Evolutionary conservation across 2,329 filamentous ascomycete genomes (phyloP), one percentile per base, ranked within the genome.

Genomic region (Metarhizium rileyi): DNA sequence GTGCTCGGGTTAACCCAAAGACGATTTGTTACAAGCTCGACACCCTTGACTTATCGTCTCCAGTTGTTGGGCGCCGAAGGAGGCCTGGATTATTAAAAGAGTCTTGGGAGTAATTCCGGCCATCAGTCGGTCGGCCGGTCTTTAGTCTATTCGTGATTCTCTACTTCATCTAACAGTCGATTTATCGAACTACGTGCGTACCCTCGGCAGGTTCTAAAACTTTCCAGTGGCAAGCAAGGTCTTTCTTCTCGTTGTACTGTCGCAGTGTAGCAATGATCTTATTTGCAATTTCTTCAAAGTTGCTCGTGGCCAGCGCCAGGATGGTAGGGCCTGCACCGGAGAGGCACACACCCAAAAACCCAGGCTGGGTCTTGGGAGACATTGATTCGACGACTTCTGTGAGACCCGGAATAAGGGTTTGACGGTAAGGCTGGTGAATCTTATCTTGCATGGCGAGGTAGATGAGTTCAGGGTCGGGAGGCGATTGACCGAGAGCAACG

Each of bases 381-480:
- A 97, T 90, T 52, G 86, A 91, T 65, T 89, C 81, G 47, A 98
- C 81, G 48, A 98, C 91, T 64, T 95, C 86, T 16, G 87, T 86
- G 50, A 98, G 77, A 1, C 91, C 93, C 1, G 93, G 93, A 58
- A 98, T 95, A 54, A 98, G 79, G 2, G 80, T 85, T 69, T 93
- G 85, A 48, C 93, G 85, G 73, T 98, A 97, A 41, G 90, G 93
- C 69, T 98, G 93, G 71, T 98, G 93, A 53, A 98, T 82, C 70
- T 90, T 95, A 73, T 98, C 93, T 71, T 97, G 93, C 93, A 98
- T 98, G 44, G 90, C 91, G 44, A 94, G 83, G 72, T 94, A 94
- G 66, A 98, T 98, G 68, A 95, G 85, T 60, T 94, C 85, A 22
- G 93, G 85, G 63, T 96, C 86, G 2, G 90, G 91, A 9, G 93